These are phyloP conservation scores for Kodamaea lidongshanica DNA, from an alignment of 805 yeast species.

Conservation along the genomic window DNA sequence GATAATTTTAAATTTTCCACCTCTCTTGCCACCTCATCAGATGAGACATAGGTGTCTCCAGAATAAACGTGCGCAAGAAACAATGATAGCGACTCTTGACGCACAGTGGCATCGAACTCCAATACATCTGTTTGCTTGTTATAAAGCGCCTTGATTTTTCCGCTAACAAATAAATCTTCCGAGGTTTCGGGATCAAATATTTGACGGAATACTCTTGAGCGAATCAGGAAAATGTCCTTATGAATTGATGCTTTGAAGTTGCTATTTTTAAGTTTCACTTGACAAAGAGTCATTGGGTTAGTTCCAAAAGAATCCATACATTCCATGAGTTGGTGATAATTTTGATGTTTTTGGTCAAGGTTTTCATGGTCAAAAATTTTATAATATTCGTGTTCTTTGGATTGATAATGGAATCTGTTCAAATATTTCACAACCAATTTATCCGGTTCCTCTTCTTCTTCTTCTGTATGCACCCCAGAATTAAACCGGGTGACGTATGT, in stretches of 20 bases:
- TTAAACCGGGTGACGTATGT: slow-evolving; percentile 27
- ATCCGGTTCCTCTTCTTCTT: slow-evolving; percentile 6
- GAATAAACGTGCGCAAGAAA: slow-evolving; percentile 41
- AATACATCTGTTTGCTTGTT: slow-evolving; percentile 11
- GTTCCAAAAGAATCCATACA: no score
- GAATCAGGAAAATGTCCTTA: slow-evolving; percentile 21
- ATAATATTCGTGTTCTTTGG: slow-evolving; percentile 2
- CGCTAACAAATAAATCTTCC: slow-evolving; percentile 16
- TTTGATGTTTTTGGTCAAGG: no score
- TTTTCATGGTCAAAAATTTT: no score
- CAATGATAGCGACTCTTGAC: slow-evolving; percentile 35
- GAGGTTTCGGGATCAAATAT: slow-evolving; percentile 16
- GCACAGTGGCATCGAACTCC: slow-evolving; percentile 17
- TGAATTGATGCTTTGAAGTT: slow-evolving; percentile 31
- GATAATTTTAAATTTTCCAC: slow-evolving; percentile 9
- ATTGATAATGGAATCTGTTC: slow-evolving; percentile 1
- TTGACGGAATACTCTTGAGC: slow-evolving; percentile 25
- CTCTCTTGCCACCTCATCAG: slow-evolving; percentile 6
- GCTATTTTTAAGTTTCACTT: no score
- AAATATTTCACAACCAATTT: slow-evolving; percentile 2
- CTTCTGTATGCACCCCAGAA: slow-evolving; percentile 11
- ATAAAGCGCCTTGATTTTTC: slow-evolving; percentile 21
- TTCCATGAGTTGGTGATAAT: no score
- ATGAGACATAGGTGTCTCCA: slow-evolving; percentile 4
- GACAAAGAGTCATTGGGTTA: no score